A percentile compares a stretch with the other conserved stretches of the same genome.
Evolutionary conservation across 2,329 filamentous ascomycete genomes (phyloP).

Genomic region (Arthrobotrys sphaeroides): DNA sequence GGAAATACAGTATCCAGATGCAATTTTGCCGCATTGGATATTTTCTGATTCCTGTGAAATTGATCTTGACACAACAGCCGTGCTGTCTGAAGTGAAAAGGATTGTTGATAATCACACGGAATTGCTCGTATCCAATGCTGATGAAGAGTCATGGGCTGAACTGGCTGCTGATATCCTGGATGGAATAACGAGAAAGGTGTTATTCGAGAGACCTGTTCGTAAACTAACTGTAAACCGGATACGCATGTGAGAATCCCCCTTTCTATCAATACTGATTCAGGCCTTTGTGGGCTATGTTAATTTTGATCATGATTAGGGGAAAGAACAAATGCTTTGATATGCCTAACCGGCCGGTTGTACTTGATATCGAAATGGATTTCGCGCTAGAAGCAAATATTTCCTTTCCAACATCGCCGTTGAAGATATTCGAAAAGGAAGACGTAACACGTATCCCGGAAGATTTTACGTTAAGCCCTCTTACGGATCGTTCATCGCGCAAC

Average conservation of each 20-base stretch:
- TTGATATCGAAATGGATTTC: not conserved
- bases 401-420: not conserved
- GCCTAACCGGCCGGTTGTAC: not conserved
- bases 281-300: not conserved
- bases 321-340: not conserved
- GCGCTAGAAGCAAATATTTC: not conserved
- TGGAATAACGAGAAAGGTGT: not conserved
- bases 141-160: not conserved
- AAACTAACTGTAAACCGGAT: not conserved
- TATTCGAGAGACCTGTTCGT: not conserved
- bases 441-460: not conserved
- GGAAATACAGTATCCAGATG: not conserved
- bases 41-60: not conserved
- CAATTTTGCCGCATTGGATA: not conserved
- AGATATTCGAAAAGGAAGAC: not conserved
- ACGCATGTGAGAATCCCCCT: not conserved
- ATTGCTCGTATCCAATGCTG: not conserved
- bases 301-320: not conserved
- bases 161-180: not conserved
- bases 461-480: not conserved
- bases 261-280: not conserved
- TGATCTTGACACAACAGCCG: not conserved
- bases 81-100: not conserved
- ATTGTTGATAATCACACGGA: not conserved
- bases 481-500: not conserved